Base-by-base conservation (phyloP, 352 stramenopile genomes). In the Phytophthora uliginosa region DNA sequence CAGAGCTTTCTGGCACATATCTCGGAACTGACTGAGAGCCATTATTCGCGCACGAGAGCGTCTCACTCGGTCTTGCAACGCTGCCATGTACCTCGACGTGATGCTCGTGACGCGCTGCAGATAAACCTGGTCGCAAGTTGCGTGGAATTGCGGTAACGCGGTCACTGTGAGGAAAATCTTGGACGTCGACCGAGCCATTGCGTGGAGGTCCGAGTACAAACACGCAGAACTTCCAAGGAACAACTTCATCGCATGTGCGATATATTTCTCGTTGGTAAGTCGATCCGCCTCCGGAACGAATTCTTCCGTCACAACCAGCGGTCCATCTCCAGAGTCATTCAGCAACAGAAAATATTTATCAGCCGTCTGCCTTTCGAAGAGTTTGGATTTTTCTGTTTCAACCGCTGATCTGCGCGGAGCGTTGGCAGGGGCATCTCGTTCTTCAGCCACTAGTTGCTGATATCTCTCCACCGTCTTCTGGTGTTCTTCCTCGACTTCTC, bases 121-220 rank as follows among this genome's bases (percentile, higher is more conserved):
- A 60, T 90, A 93, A 34, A 68, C 48, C 10, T 77, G 78, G 36
- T 95, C 87, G 24, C 83, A 92, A 0, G 33, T 60, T 7, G 82
- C 63, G 38, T 88, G 69, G 50, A 88, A 82, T 52, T 83, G 81
- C 7, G 82, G 71, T 4, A 81, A 54, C 3, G 56, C 64, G 3
- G 84, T 76, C 17, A 83, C 59, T 3, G 82, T 79, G 22, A 93
- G 42, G 50, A 83, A 92, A 1, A 86, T 40, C 20, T 67, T 74
- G 0, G 81, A 78, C 12, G 52, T 18, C 9, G 60, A 50, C 42
- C 28, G 61, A 18, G 40, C 57, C n/a, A 92, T 70, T 1, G 79
- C 56, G 3, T 69, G 28, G 0, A 93, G 20, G 2, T 65, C 58
- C 0, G 74, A 75, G n/a, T 77, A 84, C 42, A 78, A 68, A 40